Evolutionary conservation across 1,139 yeast genomes (phyloP).

Genomic region (Lodderomyces theae): DNA sequence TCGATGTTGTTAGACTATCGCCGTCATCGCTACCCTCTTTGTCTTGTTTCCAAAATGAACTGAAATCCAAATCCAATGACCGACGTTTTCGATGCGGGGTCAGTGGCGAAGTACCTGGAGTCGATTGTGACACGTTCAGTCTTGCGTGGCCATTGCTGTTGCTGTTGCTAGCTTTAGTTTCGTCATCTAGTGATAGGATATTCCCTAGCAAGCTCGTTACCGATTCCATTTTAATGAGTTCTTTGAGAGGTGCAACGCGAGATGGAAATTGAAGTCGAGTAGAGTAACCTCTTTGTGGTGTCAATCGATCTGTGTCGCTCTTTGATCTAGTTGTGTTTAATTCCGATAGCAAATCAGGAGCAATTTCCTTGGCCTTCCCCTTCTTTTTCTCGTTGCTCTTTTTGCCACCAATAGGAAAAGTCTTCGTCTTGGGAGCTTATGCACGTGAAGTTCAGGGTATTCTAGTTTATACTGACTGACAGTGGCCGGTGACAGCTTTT

Average conservation of each 20-base stretch:
- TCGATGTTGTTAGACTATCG: background rate
- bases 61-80: conserved; percentile 17
- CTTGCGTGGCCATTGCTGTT: conserved; percentile 2
- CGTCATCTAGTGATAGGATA: conserved; percentile 22
- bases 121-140: background rate
- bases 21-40: conserved; percentile 2
- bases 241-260: no score
- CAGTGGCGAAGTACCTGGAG: background rate
- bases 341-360: conserved; percentile 1
- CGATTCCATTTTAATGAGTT: conserved; percentile 28
- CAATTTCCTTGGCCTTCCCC: no score
- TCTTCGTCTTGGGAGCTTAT: background rate
- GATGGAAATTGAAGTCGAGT: no score
- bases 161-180: background rate
- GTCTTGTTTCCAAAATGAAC: conserved; percentile 17
- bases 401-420: background rate
- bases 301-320: background rate
- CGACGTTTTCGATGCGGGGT: conserved; percentile 6
- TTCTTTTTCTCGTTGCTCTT: background rate
- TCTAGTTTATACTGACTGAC: no score
- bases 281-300: no score
- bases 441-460: no score
- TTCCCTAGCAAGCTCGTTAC: conserved; percentile 30
- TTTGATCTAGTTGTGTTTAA: background rate
- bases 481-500: no score